Conservation (phyloP, 495 filamentous ascomycete genomes). For the Alectoria sarmentosa region DNA sequence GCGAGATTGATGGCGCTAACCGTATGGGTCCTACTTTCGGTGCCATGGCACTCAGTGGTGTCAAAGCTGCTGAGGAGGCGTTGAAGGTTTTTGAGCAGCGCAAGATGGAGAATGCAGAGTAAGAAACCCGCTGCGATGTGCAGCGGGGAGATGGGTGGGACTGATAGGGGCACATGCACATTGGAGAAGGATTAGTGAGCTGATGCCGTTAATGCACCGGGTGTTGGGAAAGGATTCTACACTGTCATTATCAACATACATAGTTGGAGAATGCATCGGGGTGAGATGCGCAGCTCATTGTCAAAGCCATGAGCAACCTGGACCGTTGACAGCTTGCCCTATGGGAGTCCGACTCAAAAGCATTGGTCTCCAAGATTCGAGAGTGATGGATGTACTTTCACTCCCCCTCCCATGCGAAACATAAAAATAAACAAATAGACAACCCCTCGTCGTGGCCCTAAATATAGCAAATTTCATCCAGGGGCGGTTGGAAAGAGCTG, state of each 20-base stretch:
- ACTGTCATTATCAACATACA: not conserved
- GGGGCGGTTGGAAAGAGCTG: too few species aligned
- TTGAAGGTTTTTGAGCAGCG: slow-evolving; percentile 68
- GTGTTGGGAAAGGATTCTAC: not conserved
- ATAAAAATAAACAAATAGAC: too few species aligned
- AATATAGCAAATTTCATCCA: slow-evolving; percentile 10
- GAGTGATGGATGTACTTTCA: not conserved
- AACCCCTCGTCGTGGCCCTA: not conserved
- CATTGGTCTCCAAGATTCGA: not conserved
- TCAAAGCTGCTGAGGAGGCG: slow-evolving; percentile 84
- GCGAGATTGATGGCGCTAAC: slow-evolving; percentile 83
- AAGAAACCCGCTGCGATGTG: not conserved
- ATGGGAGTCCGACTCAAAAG: not conserved
- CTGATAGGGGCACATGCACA: not conserved
- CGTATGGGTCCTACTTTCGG: slow-evolving; percentile 77
- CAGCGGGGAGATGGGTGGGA: not conserved
- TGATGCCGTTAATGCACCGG: not conserved
- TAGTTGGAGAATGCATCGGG: not conserved
- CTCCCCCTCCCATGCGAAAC: not conserved
- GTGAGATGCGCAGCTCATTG: not conserved
- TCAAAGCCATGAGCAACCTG: not conserved
- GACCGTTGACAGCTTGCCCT: not conserved
- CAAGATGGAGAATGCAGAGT: slow-evolving; percentile 46
- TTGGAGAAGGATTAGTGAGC: not conserved
- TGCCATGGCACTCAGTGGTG: slow-evolving; percentile 76